Conservation (phyloP, 306 rosid genomes). For the Astragalus membranaceus region DNA sequence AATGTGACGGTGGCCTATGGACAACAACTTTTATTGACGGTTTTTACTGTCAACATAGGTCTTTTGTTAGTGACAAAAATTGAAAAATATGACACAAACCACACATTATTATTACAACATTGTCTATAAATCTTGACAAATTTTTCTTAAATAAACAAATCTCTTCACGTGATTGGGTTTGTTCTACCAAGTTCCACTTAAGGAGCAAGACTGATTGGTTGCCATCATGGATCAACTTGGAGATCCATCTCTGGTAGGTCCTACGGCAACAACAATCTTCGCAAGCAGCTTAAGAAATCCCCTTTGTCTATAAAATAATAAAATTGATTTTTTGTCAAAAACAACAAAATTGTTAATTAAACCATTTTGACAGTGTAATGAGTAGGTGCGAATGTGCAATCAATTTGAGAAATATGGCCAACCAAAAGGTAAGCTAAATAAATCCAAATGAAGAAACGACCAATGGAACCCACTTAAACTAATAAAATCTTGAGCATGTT, state of each 20-base stretch:
- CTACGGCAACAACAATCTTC: constrained; percentile 19
- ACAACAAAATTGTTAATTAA: background rate
- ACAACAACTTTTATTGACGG: no score
- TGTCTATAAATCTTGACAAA: background rate
- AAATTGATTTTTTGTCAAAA: no score
- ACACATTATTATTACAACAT: background rate
- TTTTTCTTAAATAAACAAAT: background rate
- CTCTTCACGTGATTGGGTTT: constrained; percentile 12
- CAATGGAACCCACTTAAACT: constrained; percentile 30
- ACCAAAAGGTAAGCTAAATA: background rate
- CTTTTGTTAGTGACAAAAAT: no score
- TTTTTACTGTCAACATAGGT: no score
- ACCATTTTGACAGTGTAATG: background rate
- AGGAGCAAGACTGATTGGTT: constrained; percentile 3
- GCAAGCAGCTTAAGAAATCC: constrained; percentile 1
- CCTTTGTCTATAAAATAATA: constrained; percentile 23
- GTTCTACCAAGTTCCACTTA: constrained; percentile 18
- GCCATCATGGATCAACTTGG: constrained; percentile 9
- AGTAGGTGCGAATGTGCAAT: background rate
- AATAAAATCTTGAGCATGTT: constrained; percentile 33
- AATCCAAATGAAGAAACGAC: constrained; percentile 24
- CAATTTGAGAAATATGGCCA: background rate
- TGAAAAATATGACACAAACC: background rate
- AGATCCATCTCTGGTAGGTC: constrained; percentile 28
- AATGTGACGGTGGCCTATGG: no score